Base-by-base conservation (phyloP, 768 basidiomycete genomes). In the Neoboletus subvelutipes region DNA sequence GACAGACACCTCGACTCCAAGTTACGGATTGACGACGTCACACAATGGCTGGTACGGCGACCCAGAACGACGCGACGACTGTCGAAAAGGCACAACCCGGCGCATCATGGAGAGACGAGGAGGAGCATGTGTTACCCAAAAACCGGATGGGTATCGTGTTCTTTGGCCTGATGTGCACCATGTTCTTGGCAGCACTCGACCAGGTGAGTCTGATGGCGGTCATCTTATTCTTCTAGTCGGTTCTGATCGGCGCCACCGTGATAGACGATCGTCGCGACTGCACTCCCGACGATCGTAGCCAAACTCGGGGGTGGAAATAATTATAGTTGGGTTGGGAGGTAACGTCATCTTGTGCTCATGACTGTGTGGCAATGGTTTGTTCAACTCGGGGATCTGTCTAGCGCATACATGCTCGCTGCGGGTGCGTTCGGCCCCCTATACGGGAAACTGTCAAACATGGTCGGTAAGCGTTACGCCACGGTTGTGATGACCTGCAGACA, bases 291-390 rank as follows among this genome's bases (percentile, higher is more conserved):
- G 0, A 90, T 91, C 49, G 84, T 88, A 13, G 69, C 64, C 18
- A 67, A 87, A 24, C 77, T 90, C 0, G 83, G 85, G 42, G 87
- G 84, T 26, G 85, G 84, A 6, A 77, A 69, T 13, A 75, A 76
- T 40, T 90, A 90, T 59, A 83, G 85, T 50, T 90, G 88, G 88
- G 85, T 90, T 40, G 86, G 86, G 55, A 85, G 80, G 87, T 84
- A 51, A 49, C 17, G 77, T 69, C 24, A 28, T 28, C 28, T 28
- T 28, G 28, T 28, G 28, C 28, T 5, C 28, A 5, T 28, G 28
- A 28, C 5, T 28, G 5, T 28, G 28, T 28, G 28, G 28, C 28
- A 28, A 28, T 3, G 3, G 28, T 28, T 28, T 28, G 28, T 28
- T 28, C 28, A 28, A 28, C 28, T 28, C 3, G 5, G 5, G 28